Percentiles rank a stretch among this genome's conserved stretches.
These are phyloP conservation scores for Fusarium xylarioides DNA, from an alignment of 2,329 filamentous ascomycete genomes.

Conservation along the genomic window DNA sequence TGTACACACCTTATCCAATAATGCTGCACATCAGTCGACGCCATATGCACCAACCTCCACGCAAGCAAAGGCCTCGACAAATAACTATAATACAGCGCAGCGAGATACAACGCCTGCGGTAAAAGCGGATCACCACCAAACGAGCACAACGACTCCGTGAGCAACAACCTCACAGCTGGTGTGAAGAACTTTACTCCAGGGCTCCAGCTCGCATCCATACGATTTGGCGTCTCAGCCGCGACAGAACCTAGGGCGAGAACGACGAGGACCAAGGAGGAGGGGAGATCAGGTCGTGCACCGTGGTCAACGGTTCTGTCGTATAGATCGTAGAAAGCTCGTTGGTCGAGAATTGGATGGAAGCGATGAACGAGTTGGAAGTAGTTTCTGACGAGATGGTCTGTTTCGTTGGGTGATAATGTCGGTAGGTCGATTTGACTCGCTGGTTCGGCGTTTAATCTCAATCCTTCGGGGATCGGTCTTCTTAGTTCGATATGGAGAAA, in stretches of 20 bases:
- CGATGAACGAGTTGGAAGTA: conserved; percentile 30
- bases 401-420: background rate
- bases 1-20: conserved; percentile 30
- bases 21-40: conserved; percentile 33
- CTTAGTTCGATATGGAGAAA: conserved; percentile 32
- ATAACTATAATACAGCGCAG: conserved; percentile 35
- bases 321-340: conserved; percentile 10
- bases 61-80: conserved; percentile 31
- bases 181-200: conserved; percentile 25
- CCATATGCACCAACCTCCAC: conserved; percentile 33
- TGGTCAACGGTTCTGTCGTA: conserved; percentile 2
- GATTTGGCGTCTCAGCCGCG: conserved; percentile 15
- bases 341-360: conserved; percentile 29
- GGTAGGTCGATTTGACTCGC: conserved; percentile 23
- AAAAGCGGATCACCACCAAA: conserved; percentile 30
- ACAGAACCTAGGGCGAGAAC: conserved; percentile 27
- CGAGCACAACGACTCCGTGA: conserved; percentile 26
- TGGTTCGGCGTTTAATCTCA: conserved; percentile 18
- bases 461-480: conserved; percentile 4
- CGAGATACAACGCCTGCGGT: conserved; percentile 29
- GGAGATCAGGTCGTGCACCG: conserved; percentile 9
- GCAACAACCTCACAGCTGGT: conserved; percentile 13
- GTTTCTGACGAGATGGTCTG: conserved; percentile 14
- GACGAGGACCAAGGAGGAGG: conserved; percentile 14
- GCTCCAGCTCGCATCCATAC: conserved; percentile 12